Percentiles rank a stretch among this genome's conserved stretches.
phyloP scores from a whole-genome alignment of 352 stramenopile genomes.

The Pythium plurisporium region DNA sequence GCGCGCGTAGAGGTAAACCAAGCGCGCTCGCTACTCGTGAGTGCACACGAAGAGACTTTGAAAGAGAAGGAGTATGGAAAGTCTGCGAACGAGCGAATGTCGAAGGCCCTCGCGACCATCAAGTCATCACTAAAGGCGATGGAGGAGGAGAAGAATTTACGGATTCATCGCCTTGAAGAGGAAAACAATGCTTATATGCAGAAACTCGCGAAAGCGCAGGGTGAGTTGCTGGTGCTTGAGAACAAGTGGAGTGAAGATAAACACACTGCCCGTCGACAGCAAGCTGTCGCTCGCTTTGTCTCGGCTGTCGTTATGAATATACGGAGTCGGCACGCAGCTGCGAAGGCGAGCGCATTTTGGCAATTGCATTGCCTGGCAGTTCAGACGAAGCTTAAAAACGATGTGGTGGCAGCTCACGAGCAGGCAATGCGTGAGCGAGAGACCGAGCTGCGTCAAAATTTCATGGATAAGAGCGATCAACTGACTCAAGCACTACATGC shows the following conservation, averaged over 20 bases:
- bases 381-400: background rate
- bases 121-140: conserved; percentile 53
- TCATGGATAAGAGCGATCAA: conserved; percentile 56
- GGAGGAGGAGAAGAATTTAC: conserved; percentile 60
- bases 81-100: conserved; percentile 48
- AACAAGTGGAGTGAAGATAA: conserved; percentile 40
- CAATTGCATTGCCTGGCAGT: background rate
- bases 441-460: conserved; percentile 37
- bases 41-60: conserved; percentile 40
- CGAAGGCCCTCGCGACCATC: conserved; percentile 47
- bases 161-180: conserved; percentile 45
- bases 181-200: conserved; percentile 46
- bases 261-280: conserved; percentile 26
- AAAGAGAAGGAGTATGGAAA: conserved; percentile 60
- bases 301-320: conserved; percentile 22
- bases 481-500: conserved; percentile 47
- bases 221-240: conserved; percentile 49
- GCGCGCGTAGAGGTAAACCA: conserved; percentile 40
- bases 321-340: conserved; percentile 14
- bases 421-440: conserved; percentile 33
- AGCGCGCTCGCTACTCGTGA: conserved; percentile 36
- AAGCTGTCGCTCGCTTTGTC: conserved; percentile 22
- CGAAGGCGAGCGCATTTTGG: conserved; percentile 31
- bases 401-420: conserved; percentile 10
- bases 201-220: conserved; percentile 52